phyloP scores from a whole-genome alignment of 148 eudicot species.

The Amaranthus palmeri region DNA sequence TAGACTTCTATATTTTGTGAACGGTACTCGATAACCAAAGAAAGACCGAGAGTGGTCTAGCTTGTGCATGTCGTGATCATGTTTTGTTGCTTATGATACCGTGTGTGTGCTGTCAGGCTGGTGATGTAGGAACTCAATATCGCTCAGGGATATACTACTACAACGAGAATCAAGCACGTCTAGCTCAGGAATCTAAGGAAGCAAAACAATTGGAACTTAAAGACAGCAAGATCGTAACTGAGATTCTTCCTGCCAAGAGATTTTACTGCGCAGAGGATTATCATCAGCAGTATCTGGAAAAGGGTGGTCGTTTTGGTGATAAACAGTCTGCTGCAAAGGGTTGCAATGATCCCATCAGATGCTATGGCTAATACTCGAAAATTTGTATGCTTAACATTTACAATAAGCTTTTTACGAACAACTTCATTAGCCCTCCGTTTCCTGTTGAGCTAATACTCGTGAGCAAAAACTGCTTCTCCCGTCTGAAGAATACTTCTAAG shows the following conservation, averaged over 20 bases:
- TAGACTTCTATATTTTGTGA: not conserved
- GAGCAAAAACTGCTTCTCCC: too few species aligned
- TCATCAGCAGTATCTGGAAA: conserved; percentile 89
- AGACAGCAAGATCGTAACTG: conserved; percentile 60
- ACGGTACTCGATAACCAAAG: not conserved
- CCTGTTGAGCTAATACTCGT: too few species aligned
- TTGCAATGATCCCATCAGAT: conserved; percentile 81
- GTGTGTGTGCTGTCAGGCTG: conserved; percentile 41
- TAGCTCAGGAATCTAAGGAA: conserved; percentile 67
- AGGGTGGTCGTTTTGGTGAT: conserved; percentile 69
- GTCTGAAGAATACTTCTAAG: too few species aligned
- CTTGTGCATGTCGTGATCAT: not conserved
- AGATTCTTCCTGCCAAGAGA: conserved; percentile 80
- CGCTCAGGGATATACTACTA: conserved; percentile 93
- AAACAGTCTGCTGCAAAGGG: conserved; percentile 79
- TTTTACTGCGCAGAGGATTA: conserved; percentile 94
- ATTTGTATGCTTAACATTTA: too few species aligned
- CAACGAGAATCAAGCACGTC: conserved; percentile 60
- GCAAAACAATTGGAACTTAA: conserved; percentile 59
- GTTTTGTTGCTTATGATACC: conserved; percentile 8
- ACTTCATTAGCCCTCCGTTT: too few species aligned
- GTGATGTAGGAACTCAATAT: conserved; percentile 85
- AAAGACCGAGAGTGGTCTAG: not conserved
- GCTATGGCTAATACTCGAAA: conserved; percentile 57
- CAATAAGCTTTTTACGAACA: too few species aligned